Evolutionary conservation across 2,329 filamentous ascomycete genomes (phyloP), one percentile per base, ranked within the genome.

Genomic region (Neoarthrinium moseri): DNA sequence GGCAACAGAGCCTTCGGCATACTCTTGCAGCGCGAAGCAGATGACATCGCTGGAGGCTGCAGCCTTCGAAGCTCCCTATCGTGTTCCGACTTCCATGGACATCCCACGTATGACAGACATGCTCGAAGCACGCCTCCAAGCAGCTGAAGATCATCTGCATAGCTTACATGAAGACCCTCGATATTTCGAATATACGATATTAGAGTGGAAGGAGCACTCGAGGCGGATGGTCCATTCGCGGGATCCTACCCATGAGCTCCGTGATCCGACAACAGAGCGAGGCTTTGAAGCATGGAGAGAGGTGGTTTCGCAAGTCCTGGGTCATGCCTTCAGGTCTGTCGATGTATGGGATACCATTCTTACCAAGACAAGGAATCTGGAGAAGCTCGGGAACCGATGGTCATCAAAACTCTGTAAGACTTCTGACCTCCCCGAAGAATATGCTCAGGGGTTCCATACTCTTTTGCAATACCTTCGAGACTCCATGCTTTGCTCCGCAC

Each of bases 151-250:
- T 56, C 76, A 83, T 51, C 33, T 82, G 0, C 78, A 71, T 71
- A 54, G 68, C 0, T 61, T 85, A 3, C 69, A 80, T 6, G 80
- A 85, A 52, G 81, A 84, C 54, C 80, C 80, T 0, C 61, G 61
- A 1, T 83, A 82, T 58, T 84, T 83, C 50, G 60, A 66, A 5
- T 64, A 80, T 2, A 50, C 56, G 10, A 72, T 78, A 2, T 53
- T 55, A 22, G 66, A 62, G 26, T 29, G 26, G 26, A 29, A 29
- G 26, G 26, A 29, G 26, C 26, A 29, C n/a, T 8, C 26, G 26
- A n/a, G n/a, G n/a, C n/a, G n/a, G n/a, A n/a, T n/a, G n/a, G n/a
- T n/a, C n/a, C n/a, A n/a, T n/a, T n/a, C n/a, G n/a, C n/a, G n/a
- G n/a, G n/a, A n/a, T n/a, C n/a, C n/a, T n/a, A n/a, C n/a, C n/a